These are phyloP conservation scores for Crotalaria pallida DNA, from an alignment of 306 rosid species.

Conservation along the genomic window DNA sequence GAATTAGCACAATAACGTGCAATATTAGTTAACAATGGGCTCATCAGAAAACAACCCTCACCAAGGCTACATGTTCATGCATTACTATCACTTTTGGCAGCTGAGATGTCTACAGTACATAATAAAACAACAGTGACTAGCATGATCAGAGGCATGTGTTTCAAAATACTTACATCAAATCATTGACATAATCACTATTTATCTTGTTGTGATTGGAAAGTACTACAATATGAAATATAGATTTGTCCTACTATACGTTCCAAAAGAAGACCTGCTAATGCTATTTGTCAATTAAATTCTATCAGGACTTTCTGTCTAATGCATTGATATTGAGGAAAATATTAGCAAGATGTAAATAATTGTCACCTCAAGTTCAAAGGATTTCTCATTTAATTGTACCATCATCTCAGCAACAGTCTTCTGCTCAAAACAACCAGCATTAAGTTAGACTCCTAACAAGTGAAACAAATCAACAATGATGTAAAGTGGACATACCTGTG, in stretches of 20 bases:
- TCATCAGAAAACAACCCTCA: background rate
- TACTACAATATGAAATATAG: background rate
- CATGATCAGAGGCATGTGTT: constrained; percentile 19
- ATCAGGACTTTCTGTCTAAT: constrained; percentile 14
- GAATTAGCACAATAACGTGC: constrained; percentile 28
- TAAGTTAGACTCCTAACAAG: constrained; percentile 26
- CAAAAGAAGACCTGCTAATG: background rate
- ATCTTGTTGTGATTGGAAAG: constrained; percentile 8
- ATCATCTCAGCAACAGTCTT: constrained; percentile 75
- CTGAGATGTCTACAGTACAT: constrained; percentile 16
- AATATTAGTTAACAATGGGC: constrained; percentile 6
- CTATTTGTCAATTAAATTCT: constrained; percentile 16
- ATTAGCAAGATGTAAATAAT: constrained; percentile 22
- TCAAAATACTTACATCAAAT: constrained; percentile 3
- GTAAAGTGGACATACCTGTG: constrained; percentile 51
- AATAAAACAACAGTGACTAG: constrained; percentile 3
- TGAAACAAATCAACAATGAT: constrained; percentile 12
- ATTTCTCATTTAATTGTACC: constrained; percentile 78
- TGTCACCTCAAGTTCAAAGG: constrained; percentile 95
- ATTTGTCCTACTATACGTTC: constrained; percentile 12
- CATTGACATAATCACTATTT: constrained; percentile 2
- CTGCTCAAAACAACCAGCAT: constrained; percentile 36
- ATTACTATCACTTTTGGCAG: background rate
- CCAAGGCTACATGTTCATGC: constrained; percentile 15
- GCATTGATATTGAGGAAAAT: constrained; percentile 9